A percentile compares a stretch with the other conserved stretches of the same genome.
Conservation (phyloP, 106 monocot genomes). For the Triglochin maritima region DNA sequence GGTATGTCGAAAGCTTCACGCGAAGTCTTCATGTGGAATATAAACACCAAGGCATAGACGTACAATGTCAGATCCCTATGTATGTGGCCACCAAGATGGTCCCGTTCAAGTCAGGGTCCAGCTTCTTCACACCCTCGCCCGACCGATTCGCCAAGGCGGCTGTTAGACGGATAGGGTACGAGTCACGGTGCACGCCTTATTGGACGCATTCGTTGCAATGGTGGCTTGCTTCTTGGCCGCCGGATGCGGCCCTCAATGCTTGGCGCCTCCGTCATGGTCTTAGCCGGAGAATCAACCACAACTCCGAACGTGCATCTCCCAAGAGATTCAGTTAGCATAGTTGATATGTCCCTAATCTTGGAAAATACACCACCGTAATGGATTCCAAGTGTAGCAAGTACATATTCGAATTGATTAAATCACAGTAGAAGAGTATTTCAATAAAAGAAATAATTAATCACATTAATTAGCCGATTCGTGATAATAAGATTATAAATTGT, state of each 20-base stretch:
- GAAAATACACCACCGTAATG: too few species aligned
- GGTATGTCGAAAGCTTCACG: conserved; percentile 73
- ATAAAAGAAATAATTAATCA: too few species aligned
- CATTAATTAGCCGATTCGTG: too few species aligned
- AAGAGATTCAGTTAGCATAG: too few species aligned
- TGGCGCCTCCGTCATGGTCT: not conserved
- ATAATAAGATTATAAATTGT: too few species aligned
- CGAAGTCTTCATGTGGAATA: conserved; percentile 71
- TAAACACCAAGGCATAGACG: conserved; percentile 66
- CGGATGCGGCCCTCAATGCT: conserved; percentile 6
- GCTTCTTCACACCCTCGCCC: conserved; percentile 3
- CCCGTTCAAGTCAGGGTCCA: not conserved
- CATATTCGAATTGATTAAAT: too few species aligned
- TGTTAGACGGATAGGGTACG: conserved; percentile 19
- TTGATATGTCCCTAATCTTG: too few species aligned
- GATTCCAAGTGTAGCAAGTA: too few species aligned
- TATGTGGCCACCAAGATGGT: conserved; percentile 28
- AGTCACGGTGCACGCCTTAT: conserved; percentile 8
- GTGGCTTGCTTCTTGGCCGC: conserved; percentile 10
- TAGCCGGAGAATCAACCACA: not conserved
- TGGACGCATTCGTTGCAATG: conserved; percentile 16
- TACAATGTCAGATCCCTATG: conserved; percentile 42
- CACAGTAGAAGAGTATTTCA: too few species aligned
- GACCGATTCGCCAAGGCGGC: conserved; percentile 16
- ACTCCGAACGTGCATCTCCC: too few species aligned